Evolutionary conservation across 495 filamentous ascomycete genomes (phyloP).

Genomic region (Daldinia childiae): DNA sequence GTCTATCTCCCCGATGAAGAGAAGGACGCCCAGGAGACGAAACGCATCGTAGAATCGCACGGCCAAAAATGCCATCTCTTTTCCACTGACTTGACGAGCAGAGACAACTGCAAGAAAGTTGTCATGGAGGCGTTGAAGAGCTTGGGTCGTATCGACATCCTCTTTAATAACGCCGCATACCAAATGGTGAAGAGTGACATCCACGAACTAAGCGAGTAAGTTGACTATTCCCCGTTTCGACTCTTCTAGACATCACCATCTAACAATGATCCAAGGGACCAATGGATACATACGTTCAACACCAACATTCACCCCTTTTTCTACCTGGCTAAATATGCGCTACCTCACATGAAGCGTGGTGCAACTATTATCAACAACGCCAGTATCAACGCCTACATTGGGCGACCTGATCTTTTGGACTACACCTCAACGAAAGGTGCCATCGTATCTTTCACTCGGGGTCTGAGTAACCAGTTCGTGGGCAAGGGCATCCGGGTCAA

Average conservation of each 20-base stretch:
- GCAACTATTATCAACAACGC: constrained; percentile 86
- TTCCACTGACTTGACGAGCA: constrained; percentile 68
- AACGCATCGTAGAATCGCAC: constrained; percentile 69
- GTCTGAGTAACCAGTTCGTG: constrained; percentile 78
- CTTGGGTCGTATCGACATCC: constrained; percentile 77
- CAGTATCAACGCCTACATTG: constrained; percentile 83
- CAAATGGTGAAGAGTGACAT: constrained; percentile 82
- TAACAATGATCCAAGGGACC: constrained; percentile 59
- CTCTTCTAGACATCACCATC: constrained; percentile 10
- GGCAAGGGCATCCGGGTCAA: constrained; percentile 82
- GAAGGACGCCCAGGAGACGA: constrained; percentile 78
- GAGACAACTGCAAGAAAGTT: constrained; percentile 73
- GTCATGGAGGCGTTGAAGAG: constrained; percentile 69
- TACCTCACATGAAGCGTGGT: constrained; percentile 80
- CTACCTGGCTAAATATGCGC: constrained; percentile 78
- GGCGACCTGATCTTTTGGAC: constrained; percentile 83
- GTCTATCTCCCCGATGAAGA: constrained; percentile 81
- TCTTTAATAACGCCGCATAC: constrained; percentile 83
- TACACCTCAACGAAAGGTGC: constrained; percentile 88
- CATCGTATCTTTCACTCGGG: constrained; percentile 82
- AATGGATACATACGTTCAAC: constrained; percentile 80
- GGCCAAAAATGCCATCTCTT: constrained; percentile 70
- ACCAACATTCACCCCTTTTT: constrained; percentile 80
- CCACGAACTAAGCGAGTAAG: constrained; percentile 74
- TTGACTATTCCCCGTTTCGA: background rate